phyloP scores from a whole-genome alignment of 2,329 filamentous ascomycete species.

The Botrytis galanthina region DNA sequence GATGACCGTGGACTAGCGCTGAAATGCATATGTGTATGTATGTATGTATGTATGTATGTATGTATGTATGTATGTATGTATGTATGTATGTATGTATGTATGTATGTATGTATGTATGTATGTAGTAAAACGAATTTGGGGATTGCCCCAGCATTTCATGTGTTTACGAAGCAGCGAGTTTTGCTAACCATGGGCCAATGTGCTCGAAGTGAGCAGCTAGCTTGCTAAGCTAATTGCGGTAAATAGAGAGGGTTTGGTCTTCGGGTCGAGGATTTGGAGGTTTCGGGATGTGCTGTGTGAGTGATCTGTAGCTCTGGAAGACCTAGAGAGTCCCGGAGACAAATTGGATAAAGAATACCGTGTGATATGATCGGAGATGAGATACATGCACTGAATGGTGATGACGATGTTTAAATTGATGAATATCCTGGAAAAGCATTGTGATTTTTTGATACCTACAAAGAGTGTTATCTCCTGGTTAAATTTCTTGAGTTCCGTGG shows the following conservation, averaged over 20 bases:
- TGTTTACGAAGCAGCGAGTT: neutral
- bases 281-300: neutral
- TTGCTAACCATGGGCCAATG: neutral
- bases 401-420: neutral
- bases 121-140: neutral
- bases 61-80: no score
- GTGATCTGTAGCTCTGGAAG: neutral
- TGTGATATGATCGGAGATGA: neutral
- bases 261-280: neutral
- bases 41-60: no score
- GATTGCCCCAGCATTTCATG: rapidly evolving
- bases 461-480: neutral
- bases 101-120: neutral
- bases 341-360: rapidly evolving
- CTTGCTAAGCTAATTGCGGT: neutral
- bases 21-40: no score
- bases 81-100: no score
- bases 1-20: no score
- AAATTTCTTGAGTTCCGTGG: neutral
- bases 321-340: neutral
- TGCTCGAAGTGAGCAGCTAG: rapidly evolving
- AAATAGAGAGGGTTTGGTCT: neutral
- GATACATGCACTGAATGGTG: neutral
- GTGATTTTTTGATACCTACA: neutral
- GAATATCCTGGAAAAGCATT: rapidly evolving